A percentile compares a stretch with the other conserved stretches of the same genome.
These are phyloP conservation scores for Solanum virginianum DNA, from an alignment of 257 asterid genomes.

Conservation along the genomic window DNA sequence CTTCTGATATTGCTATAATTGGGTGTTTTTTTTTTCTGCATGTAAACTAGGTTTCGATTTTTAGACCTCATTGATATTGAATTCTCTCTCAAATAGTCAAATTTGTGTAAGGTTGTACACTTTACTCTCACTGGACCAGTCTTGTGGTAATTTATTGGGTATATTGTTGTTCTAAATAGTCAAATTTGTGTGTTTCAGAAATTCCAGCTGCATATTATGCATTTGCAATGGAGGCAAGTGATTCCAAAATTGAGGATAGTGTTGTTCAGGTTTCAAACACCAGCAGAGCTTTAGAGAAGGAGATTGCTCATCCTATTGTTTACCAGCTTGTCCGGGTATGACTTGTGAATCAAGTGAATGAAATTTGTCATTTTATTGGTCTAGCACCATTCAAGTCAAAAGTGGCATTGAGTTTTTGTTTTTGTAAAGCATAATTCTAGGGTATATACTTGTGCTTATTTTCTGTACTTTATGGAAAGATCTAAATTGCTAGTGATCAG, in stretches of 20 bases:
- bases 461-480: background rate
- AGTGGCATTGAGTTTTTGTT: background rate
- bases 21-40: background rate
- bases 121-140: too few species aligned
- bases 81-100: background rate
- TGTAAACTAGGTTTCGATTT: background rate
- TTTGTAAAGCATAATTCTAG: background rate
- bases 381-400: background rate
- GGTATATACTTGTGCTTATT: background rate
- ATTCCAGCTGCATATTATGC: slow-evolving; percentile 32
- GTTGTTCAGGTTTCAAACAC: background rate
- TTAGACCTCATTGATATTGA: background rate
- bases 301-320: slow-evolving; percentile 58
- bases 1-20: background rate
- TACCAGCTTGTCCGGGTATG: slow-evolving; percentile 82
- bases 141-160: background rate
- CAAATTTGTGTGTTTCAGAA: slow-evolving; percentile 18
- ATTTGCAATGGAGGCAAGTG: slow-evolving; percentile 27
- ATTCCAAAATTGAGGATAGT: slow-evolving; percentile 24
- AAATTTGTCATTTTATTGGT: background rate
- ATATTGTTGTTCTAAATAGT: background rate
- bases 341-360: background rate
- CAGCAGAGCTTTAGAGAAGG: slow-evolving; percentile 2
- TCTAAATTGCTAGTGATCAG: background rate
- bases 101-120: slow-evolving; percentile 9